Conservation (phyloP, 345 rosid genomes). For the Populus simonii region DNA sequence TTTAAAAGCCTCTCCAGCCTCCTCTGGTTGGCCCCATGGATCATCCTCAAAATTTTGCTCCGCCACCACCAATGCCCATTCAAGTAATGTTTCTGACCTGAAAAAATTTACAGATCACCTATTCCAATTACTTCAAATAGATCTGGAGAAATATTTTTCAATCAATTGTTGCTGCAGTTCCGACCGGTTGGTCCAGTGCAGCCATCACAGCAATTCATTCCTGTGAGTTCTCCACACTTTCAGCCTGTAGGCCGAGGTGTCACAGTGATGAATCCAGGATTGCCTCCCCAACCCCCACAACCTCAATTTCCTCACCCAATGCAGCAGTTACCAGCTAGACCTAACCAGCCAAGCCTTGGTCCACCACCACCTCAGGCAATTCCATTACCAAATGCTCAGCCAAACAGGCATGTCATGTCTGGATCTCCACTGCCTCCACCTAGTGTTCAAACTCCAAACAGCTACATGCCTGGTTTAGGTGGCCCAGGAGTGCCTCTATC, state of each 20-base stretch:
- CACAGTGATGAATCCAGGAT: constrained; percentile 57
- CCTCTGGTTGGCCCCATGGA: constrained; percentile 56
- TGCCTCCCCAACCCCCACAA: constrained; percentile 62
- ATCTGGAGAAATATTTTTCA: not conserved
- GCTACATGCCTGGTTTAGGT: constrained; percentile 49
- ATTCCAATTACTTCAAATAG: constrained; percentile 2
- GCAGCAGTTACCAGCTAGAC: constrained; percentile 64
- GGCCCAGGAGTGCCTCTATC: constrained; percentile 56
- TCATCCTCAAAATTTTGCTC: constrained; percentile 58
- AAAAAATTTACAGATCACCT: not conserved
- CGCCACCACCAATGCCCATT: constrained; percentile 60
- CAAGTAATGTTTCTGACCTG: constrained; percentile 52
- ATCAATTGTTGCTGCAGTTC: constrained; percentile 47
- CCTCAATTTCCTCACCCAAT: constrained; percentile 57
- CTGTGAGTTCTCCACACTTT: constrained; percentile 66
- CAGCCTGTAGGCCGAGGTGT: constrained; percentile 57
- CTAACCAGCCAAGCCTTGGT: constrained; percentile 54
- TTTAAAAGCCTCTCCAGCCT: constrained; percentile 55
- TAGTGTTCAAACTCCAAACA: constrained; percentile 47
- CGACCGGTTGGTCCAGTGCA: constrained; percentile 58
- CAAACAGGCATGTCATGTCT: constrained; percentile 43
- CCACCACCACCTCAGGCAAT: constrained; percentile 52
- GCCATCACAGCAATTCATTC: constrained; percentile 62
- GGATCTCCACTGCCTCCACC: constrained; percentile 54
- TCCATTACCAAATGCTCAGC: constrained; percentile 47